Conservation (phyloP, 495 filamentous ascomycete genomes). For the Aspergillus homomorphus region DNA sequence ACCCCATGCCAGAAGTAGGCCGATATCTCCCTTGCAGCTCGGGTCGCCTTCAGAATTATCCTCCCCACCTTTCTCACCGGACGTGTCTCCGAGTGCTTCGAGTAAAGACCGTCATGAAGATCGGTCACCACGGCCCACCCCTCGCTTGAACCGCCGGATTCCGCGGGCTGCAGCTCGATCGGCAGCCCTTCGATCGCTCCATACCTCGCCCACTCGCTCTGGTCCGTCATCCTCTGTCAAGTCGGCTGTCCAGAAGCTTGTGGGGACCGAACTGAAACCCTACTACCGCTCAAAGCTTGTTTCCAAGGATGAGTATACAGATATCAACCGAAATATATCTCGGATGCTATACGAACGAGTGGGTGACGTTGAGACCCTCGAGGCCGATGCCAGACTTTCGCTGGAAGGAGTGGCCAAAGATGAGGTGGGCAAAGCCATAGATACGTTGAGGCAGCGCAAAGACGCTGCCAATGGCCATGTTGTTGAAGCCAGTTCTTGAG, state of each 20-base stretch:
- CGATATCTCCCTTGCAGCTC: conserved; percentile 66
- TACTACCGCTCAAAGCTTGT: conserved; percentile 66
- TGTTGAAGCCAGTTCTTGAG: conserved; percentile 22
- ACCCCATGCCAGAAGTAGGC: conserved; percentile 56
- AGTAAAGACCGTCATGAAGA: conserved; percentile 18
- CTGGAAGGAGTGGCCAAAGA: conserved; percentile 69
- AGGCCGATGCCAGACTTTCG: conserved; percentile 53
- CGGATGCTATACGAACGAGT: conserved; percentile 82
- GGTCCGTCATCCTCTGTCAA: conserved; percentile 69
- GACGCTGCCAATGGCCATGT: conserved; percentile 23
- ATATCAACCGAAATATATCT: conserved; percentile 81
- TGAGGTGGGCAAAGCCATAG: conserved; percentile 70
- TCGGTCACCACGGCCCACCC: conserved; percentile 10
- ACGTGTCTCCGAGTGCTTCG: conserved; percentile 37
- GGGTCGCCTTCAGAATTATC: conserved; percentile 62
- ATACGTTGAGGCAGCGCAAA: conserved; percentile 25
- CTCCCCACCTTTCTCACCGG: conserved; percentile 55
- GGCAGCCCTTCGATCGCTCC: conserved; percentile 40
- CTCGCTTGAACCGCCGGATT: conserved; percentile 28
- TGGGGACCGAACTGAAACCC: conserved; percentile 71
- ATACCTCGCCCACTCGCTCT: conserved; percentile 54
- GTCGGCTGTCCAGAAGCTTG: conserved; percentile 76
- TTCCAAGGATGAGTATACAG: conserved; percentile 78
- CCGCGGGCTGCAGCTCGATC: conserved; percentile 34
- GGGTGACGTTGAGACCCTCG: conserved; percentile 55